Conservation (phyloP, 129 eudicot species). For the Tanacetum coccineum region DNA sequence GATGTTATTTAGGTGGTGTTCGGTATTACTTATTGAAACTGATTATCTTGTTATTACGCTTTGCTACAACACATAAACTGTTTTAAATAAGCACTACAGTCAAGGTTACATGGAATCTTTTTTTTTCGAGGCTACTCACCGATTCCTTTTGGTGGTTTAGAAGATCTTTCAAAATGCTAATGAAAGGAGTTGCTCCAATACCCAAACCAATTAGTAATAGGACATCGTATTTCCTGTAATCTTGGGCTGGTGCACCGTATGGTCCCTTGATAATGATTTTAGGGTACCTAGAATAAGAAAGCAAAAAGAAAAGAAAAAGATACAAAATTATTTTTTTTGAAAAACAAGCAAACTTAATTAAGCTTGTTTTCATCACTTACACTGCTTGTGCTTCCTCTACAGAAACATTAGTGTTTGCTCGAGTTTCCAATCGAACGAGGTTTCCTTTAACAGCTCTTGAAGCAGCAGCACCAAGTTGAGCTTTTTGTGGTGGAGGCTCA, state of each 20-base stretch:
- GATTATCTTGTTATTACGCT: no score
- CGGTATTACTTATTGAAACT: neutral
- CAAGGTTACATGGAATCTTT: no score
- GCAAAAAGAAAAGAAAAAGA: neutral
- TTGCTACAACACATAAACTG: no score
- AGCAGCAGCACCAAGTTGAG: constrained; percentile 33
- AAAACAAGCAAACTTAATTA: neutral
- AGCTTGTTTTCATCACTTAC: constrained; percentile 27
- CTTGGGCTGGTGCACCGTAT: constrained; percentile 92
- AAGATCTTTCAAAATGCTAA: constrained; percentile 86
- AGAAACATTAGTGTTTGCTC: constrained; percentile 28
- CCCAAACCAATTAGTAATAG: constrained; percentile 86
- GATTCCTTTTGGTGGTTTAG: constrained; percentile 39
- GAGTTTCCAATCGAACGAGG: constrained; percentile 51
- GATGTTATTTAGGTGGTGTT: neutral
- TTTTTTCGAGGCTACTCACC: constrained; percentile 17
- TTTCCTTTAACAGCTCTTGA: constrained; percentile 37
- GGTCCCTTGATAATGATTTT: constrained; percentile 73
- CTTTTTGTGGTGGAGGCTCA: constrained; percentile 44
- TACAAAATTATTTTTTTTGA: neutral
- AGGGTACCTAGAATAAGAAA: constrained; percentile 50
- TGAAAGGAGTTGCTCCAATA: constrained; percentile 95
- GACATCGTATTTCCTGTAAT: constrained; percentile 70
- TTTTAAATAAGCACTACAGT: no score
- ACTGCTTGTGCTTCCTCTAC: constrained; percentile 35